Base-by-base conservation (phyloP, 331 rosid species). In the Prunus yedoensis region DNA sequence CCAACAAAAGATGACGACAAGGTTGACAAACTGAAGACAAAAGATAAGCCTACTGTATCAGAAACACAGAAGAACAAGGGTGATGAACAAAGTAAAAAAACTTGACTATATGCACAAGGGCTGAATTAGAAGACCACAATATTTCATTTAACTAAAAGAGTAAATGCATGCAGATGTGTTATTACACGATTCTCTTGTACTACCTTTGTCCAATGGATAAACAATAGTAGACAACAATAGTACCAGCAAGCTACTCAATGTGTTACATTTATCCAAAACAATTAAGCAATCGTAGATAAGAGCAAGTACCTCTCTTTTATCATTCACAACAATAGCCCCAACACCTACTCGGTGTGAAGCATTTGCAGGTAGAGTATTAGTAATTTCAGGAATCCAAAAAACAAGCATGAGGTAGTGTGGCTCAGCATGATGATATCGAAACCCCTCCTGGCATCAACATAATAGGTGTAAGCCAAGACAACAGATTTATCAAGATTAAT, bases 351-450 rank as follows among this genome's bases (percentile, higher is more conserved):
- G 82, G 80, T 89, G 91, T 8, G 97, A 83, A 83, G 94, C 97
- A 82, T 91, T 91, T 78, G 91, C 82, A 49, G 97, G 97, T 51
- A 91, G 86, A 61, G 92, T 87, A 78, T 84, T 66, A 28, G 83
- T 74, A 23, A 67, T 85, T 74, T 85, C 54, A 65, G 97, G 88
- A 77, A 91, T 89, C 97, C 97, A 91, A 79, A 72, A 75, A 81
- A 82, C 94, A n/a, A 91, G 87, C 97, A 89, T 91, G 64, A 89
- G 74, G 81, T 89, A 86, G 60, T 75, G 77, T 69, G 93, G 94
- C 77, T 91, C 97, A 1, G 94, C 97, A 88, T 91, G 94, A 76
- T 91, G 97, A 79, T 78, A 91, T 72, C 85, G 51, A 75, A 91
- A 91, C 13, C 97, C 94, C 79, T 91, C 97, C 97, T 91, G 85